Evolutionary conservation across 768 basidiomycete species (phyloP).

Genomic region (Boletus vermiculosoides): DNA sequence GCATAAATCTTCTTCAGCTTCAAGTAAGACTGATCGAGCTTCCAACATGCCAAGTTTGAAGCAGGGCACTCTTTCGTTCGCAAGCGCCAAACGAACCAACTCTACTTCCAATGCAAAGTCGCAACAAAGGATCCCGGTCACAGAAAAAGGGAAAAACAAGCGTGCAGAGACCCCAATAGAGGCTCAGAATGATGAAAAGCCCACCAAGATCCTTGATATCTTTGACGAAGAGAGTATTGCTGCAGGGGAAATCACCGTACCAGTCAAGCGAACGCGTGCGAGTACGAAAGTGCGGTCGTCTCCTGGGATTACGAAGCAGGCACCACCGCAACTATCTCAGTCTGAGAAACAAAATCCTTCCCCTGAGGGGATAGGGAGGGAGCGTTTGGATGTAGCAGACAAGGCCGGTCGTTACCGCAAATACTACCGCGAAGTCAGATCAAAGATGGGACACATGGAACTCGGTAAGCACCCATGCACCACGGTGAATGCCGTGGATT

Average conservation of each 20-base stretch:
- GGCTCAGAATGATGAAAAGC: background rate
- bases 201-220: constrained; percentile 9
- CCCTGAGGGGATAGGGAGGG: constrained; percentile 16
- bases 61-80: constrained; percentile 47
- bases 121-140: constrained; percentile 6
- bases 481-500: background rate
- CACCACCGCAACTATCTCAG: background rate
- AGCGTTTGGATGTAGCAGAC: constrained; percentile 41
- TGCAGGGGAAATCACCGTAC: constrained; percentile 9
- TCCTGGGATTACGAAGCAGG: constrained; percentile 4
- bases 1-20: background rate
- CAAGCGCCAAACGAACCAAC: constrained; percentile 45
- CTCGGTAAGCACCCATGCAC: constrained; percentile 44
- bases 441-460: constrained; percentile 53
- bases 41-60: constrained; percentile 30
- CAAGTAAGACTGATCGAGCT: background rate
- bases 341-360: constrained; percentile 4
- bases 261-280: constrained; percentile 27
- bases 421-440: constrained; percentile 44
- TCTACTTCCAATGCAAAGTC: constrained; percentile 23
- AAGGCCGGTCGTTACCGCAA: constrained; percentile 53
- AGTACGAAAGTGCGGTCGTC: constrained; percentile 17
- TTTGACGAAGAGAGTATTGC: constrained; percentile 19
- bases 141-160: constrained; percentile 11
- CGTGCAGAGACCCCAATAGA: background rate